A percentile compares a stretch with the other conserved stretches of the same genome.
Conservation (phyloP, 1,284 basidiomycete genomes). For the Laetiporus sulphureus region DNA sequence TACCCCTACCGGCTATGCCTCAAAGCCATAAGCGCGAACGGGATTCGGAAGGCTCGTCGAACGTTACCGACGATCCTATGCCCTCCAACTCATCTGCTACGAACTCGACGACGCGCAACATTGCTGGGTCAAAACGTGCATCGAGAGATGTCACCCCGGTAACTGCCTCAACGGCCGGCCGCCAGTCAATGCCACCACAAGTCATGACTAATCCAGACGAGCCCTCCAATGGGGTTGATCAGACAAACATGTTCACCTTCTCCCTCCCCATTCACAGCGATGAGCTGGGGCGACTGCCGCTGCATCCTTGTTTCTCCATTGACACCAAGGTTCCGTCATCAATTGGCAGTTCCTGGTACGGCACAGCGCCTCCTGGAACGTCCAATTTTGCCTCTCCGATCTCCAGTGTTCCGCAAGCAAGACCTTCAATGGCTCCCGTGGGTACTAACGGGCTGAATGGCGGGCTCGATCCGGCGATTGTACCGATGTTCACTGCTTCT, state of each 20-base stretch:
- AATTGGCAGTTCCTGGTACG: slow-evolving; percentile 1
- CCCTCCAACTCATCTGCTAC: background rate
- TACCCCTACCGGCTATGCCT: slow-evolving; percentile 51
- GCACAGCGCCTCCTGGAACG: background rate
- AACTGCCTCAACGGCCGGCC: too few species aligned
- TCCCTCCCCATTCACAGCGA: slow-evolving; percentile 51
- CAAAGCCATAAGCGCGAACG: slow-evolving; percentile 54
- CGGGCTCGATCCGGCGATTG: background rate
- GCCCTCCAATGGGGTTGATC: too few species aligned
- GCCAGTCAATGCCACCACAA: too few species aligned
- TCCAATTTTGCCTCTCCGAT: background rate
- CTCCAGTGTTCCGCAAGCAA: background rate
- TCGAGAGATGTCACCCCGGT: slow-evolving; percentile 16
- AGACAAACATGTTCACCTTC: too few species aligned
- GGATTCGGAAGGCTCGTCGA: slow-evolving; percentile 31
- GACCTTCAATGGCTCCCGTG: background rate
- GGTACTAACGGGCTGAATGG: background rate
- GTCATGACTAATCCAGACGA: too few species aligned
- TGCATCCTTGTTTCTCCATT: slow-evolving; percentile 29
- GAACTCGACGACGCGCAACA: slow-evolving; percentile 18
- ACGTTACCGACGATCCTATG: slow-evolving; percentile 1
- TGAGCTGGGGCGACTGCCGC: slow-evolving; percentile 48
- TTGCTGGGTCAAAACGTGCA: slow-evolving; percentile 29
- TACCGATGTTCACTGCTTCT: slow-evolving; percentile 4
- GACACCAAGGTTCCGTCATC: background rate